phyloP scores from a whole-genome alignment of 345 rosid species.

The Gossypium raimondii region DNA sequence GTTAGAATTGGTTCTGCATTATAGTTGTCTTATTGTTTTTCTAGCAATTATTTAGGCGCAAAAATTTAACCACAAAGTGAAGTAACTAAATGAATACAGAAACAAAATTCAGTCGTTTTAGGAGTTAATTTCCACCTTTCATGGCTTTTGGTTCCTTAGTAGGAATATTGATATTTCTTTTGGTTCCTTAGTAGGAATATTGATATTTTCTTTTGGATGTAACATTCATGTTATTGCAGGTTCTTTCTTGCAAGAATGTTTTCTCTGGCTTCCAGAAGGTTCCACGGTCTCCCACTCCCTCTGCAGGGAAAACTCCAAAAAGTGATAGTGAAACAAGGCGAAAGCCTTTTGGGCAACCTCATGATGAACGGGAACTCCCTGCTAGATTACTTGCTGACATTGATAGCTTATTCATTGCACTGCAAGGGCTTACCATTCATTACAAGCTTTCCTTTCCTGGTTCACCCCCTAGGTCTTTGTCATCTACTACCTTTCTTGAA shows the following conservation, averaged over 20 bases:
- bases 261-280: conserved; percentile 85
- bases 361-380: conserved; percentile 64
- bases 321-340: conserved; percentile 66
- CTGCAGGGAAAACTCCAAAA: conserved; percentile 58
- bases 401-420: conserved; percentile 69
- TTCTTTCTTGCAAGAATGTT: conserved; percentile 77
- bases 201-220: not conserved
- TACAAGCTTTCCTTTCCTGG: conserved; percentile 74
- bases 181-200: not conserved
- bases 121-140: not conserved
- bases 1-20: not conserved
- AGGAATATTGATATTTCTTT: not conserved
- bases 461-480: conserved; percentile 45
- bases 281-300: conserved; percentile 90
- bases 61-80: no score
- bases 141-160: not conserved
- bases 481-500: conserved; percentile 44
- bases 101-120: not conserved
- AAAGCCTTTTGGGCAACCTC: conserved; percentile 43
- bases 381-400: conserved; percentile 68
- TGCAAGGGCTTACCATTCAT: conserved; percentile 69
- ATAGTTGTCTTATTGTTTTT: not conserved
- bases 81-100: not conserved
- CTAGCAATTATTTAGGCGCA: not conserved
- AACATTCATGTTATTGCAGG: conserved; percentile 38